Evolutionary conservation across 148 eudicot species (phyloP), one percentile per base, ranked within the genome.

Genomic region (Camellia japonica): DNA sequence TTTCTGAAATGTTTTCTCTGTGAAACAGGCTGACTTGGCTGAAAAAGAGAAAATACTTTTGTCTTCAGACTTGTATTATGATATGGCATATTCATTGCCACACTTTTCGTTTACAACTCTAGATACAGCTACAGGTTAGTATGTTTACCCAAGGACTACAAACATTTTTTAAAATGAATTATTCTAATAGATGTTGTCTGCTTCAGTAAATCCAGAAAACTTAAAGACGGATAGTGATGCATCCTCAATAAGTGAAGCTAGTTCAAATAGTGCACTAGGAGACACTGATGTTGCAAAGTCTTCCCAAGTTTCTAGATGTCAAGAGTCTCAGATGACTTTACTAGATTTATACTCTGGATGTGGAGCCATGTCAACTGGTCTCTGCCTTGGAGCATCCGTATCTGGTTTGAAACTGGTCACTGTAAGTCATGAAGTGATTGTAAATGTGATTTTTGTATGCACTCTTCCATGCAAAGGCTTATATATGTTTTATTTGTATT

Each of bases 291-390:
- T 12, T 73, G 38, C 61, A 63, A 73, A 73, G 71, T 18, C 10
- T 6, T 64, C 73, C 7, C 12, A 51, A 63, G 43, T 0, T 16
- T 15, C 41, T 7, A 51, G 13, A 58, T 41, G 2, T 68, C 44
- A 78, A 15, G 18, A 12, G 60, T 20, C 70, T 0, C 70, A 66
- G 19, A 79, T 43, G 82, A 71, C 56, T 11, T 10, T 82, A n/a
- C 66, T 85, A 13, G 85, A 85, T 59, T 64, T 85, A 30, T 85
- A 85, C 54, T 80, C 83, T 0, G 88, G 85, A 3, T 83, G 88
- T 78, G 88, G 88, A 74, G 88, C 85, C 12, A 85, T 85, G 87
- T 85, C 87, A 12, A 73, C 87, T 58, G 85, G 87, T 38, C 80
- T 82, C 13, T 70, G 77, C 54, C 69, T 80, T 23, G 88, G 85